Percentiles rank a stretch among this genome's conserved stretches.
phyloP scores from a whole-genome alignment of 1,284 basidiomycete species.

The Ganoderma multipileum region DNA sequence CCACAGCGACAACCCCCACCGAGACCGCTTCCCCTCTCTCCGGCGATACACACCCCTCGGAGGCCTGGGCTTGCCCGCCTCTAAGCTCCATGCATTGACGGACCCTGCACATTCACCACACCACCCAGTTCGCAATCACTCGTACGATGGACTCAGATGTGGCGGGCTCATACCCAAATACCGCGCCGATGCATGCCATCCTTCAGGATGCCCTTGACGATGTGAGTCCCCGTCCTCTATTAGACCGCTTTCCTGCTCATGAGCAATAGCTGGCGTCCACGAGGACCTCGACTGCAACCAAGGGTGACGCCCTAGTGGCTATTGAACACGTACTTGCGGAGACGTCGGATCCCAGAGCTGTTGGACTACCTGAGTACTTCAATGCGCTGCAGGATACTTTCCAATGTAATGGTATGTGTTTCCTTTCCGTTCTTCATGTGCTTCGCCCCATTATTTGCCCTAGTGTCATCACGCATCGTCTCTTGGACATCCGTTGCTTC shows the following conservation, averaged over 20 bases:
- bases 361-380: constrained; percentile 59
- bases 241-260: constrained; percentile 6
- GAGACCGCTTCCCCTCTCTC: constrained; percentile 6
- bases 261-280: constrained; percentile 65
- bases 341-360: constrained; percentile 46
- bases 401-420: constrained; percentile 73
- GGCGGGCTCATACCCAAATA: constrained; percentile 21
- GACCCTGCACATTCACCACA: background rate
- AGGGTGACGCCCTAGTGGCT: constrained; percentile 57
- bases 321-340: constrained; percentile 67
- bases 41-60: constrained; percentile 4
- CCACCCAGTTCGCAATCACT: background rate
- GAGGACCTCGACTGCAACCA: constrained; percentile 55
- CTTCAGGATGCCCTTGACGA: constrained; percentile 72
- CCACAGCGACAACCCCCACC: constrained; percentile 3
- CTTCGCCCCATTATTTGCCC: constrained; percentile 10
- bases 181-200: constrained; percentile 46
- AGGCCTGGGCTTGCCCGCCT: constrained; percentile 2
- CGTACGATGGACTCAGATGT: constrained; percentile 20
- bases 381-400: constrained; percentile 74
- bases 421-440: background rate
- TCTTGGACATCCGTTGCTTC: constrained; percentile 50
- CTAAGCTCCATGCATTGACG: background rate
- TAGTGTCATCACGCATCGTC: constrained; percentile 68
- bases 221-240: constrained; percentile 46